Evolutionary conservation across 2,329 filamentous ascomycete genomes (phyloP).

Genomic region (Neofusicoccum parvum): DNA sequence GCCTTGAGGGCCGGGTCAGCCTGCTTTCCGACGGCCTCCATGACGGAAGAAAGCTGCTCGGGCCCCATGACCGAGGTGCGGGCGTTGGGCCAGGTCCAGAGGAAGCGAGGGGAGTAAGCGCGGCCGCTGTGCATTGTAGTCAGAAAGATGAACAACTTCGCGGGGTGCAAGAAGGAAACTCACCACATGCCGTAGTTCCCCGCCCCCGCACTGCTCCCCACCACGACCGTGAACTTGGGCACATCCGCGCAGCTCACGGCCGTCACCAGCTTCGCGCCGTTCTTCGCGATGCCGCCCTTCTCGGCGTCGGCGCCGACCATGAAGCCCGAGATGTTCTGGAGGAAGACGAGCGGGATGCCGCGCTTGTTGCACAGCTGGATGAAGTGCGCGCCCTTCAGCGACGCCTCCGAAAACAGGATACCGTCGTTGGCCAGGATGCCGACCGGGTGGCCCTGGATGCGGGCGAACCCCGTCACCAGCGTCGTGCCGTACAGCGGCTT

Average conservation of each 20-base stretch:
- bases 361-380: constrained; percentile 92
- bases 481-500: constrained; percentile 89
- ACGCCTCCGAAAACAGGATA: constrained; percentile 86
- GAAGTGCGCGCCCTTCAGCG: constrained; percentile 94
- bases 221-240: constrained; percentile 94
- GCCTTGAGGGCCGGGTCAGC: constrained; percentile 78
- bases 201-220: constrained; percentile 90
- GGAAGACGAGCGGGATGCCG: constrained; percentile 84
- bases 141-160: constrained; percentile 4
- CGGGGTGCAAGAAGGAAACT: constrained; percentile 31
- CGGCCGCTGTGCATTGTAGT: constrained; percentile 61
- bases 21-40: constrained; percentile 88
- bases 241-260: constrained; percentile 93
- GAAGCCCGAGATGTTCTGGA: constrained; percentile 97
- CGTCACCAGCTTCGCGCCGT: constrained; percentile 94
- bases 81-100: constrained; percentile 99
- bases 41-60: constrained; percentile 87
- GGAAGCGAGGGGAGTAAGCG: constrained; percentile 85
- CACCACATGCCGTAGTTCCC: constrained; percentile 98
- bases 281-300: constrained; percentile 94
- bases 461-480: constrained; percentile 85
- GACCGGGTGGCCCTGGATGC: constrained; percentile 85
- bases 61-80: constrained; percentile 94
- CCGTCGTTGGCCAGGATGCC: constrained; percentile 96
- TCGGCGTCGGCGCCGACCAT: constrained; percentile 96